Percentiles rank a stretch among this genome's conserved stretches.
Conservation (phyloP, 768 basidiomycete genomes). For the Leccinellum luteum region DNA sequence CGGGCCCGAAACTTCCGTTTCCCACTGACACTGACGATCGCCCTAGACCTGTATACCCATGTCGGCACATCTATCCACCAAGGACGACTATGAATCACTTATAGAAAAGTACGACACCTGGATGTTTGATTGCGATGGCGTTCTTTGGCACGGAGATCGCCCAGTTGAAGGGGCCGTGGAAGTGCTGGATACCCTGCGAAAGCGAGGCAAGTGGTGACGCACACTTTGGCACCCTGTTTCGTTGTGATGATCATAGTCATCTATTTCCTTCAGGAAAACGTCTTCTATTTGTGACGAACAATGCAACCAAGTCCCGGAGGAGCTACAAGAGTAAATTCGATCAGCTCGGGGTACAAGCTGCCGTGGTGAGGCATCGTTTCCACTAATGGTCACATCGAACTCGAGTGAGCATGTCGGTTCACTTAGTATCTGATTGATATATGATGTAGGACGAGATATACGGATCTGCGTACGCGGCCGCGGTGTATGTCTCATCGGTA, state of each 20-base stretch:
- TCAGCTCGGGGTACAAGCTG: constrained; percentile 77
- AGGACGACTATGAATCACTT: constrained; percentile 46
- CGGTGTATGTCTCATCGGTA: constrained; percentile 84
- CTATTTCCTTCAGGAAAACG: constrained; percentile 55
- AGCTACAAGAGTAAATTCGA: constrained; percentile 92
- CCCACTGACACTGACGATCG: not conserved
- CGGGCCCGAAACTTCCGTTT: not conserved
- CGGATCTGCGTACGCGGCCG: constrained; percentile 87
- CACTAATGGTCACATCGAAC: not conserved
- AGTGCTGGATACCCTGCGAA: constrained; percentile 69
- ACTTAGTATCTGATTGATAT: not conserved
- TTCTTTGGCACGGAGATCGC: constrained; percentile 84
- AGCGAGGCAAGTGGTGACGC: constrained; percentile 55
- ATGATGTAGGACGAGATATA: constrained; percentile 87
- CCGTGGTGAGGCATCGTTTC: constrained; percentile 59
- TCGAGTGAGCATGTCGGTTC: not conserved
- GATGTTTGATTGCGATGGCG: constrained; percentile 96
- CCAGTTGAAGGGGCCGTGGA: constrained; percentile 76
- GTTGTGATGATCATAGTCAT: not conserved
- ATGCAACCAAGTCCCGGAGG: constrained; percentile 88
- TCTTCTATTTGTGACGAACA: constrained; percentile 94
- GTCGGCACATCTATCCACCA: constrained; percentile 29
- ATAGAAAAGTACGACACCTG: constrained; percentile 83
- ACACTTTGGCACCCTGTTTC: not conserved
- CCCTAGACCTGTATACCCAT: constrained; percentile 21